Evolutionary conservation across 257 asterid species (phyloP).

Genomic region (Solanum sejunctum): DNA sequence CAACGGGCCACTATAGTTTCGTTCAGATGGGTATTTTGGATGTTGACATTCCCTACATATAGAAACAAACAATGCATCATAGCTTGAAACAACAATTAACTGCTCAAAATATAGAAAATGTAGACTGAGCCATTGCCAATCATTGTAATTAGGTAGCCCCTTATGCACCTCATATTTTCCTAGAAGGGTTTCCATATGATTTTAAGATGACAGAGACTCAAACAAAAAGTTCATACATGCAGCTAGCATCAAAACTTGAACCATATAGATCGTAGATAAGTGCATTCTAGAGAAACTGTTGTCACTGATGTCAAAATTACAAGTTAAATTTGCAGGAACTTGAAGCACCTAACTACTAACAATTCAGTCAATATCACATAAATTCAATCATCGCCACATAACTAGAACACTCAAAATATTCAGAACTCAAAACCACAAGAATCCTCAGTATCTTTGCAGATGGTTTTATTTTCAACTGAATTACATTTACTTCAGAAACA

Average conservation of each 20-base stretch:
- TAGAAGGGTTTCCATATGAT: background rate
- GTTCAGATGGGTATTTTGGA: conserved; percentile 45
- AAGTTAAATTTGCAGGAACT: background rate
- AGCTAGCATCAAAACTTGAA: background rate
- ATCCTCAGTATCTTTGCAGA: background rate
- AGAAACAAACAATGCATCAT: background rate
- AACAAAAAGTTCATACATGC: background rate
- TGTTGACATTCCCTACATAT: conserved; percentile 59
- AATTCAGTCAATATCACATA: background rate
- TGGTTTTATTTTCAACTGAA: background rate
- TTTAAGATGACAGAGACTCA: background rate
- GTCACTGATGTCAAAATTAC: background rate
- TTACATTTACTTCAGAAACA: background rate
- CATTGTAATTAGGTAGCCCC: background rate
- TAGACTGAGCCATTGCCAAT: background rate
- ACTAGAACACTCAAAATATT: background rate
- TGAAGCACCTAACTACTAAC: background rate
- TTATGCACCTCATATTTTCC: background rate
- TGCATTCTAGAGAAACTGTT: background rate
- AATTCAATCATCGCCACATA: background rate
- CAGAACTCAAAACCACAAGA: background rate
- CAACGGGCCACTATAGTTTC: conserved; percentile 70
- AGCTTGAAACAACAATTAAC: background rate
- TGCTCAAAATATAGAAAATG: background rate
- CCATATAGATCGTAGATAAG: background rate